Evolutionary conservation across 2,329 filamentous ascomycete species (phyloP).

Genomic region (Scedosporium minutisporum): DNA sequence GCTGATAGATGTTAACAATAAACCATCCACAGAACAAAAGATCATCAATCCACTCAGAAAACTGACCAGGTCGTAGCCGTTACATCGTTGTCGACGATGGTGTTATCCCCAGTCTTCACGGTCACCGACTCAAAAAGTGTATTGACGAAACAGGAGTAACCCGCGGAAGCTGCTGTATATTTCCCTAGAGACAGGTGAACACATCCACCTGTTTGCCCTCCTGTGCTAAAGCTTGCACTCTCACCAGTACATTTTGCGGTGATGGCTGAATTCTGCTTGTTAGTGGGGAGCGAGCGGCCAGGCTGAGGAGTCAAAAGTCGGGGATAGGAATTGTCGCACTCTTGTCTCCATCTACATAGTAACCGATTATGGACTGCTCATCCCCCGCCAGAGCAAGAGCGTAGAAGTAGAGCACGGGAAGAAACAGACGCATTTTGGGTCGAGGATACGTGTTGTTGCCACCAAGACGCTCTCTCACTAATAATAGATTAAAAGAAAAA

Average conservation of each 20-base stretch:
- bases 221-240: neutral
- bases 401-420: too few relatives aligned
- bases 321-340: neutral
- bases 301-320: neutral
- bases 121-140: neutral
- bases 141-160: neutral
- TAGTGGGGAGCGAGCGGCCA: neutral
- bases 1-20: neutral
- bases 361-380: neutral
- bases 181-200: neutral
- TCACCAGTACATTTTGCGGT: neutral
- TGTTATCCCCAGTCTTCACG: neutral
- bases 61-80: neutral
- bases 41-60: neutral
- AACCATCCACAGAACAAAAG: neutral
- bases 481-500: too few relatives aligned
- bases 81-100: neutral
- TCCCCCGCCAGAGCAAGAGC: neutral
- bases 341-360: neutral
- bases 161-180: neutral
- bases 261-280: neutral
- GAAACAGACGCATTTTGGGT: too few relatives aligned
- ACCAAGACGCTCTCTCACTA: too few relatives aligned
- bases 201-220: neutral
- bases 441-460: too few relatives aligned